A percentile compares a stretch with the other conserved stretches of the same genome.
phyloP scores from a whole-genome alignment of 441 rosid species.

The Erodium moschatum region DNA sequence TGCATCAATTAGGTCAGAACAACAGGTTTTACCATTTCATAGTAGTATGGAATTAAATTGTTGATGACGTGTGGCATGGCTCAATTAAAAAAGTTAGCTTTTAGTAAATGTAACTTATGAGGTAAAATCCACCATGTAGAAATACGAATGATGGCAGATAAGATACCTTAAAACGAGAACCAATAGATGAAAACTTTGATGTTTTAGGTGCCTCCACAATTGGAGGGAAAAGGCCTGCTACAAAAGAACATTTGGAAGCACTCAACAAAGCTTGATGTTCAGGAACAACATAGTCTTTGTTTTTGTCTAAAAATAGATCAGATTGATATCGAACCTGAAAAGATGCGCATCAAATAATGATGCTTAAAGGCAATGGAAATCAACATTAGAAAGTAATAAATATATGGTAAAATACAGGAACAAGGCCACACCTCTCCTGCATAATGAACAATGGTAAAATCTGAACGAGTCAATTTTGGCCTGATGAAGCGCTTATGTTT shows the following conservation, averaged over 20 bases:
- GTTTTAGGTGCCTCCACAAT: slow-evolving; percentile 80
- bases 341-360: slow-evolving; percentile 20
- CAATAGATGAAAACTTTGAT: slow-evolving; percentile 91
- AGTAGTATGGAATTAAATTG: neutral
- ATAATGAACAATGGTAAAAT: slow-evolving; percentile 82
- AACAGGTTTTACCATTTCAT: slow-evolving; percentile 24
- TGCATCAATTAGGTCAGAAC: slow-evolving; percentile 32
- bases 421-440: slow-evolving; percentile 77
- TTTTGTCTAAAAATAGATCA: slow-evolving; percentile 90
- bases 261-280: slow-evolving; percentile 87
- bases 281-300: slow-evolving; percentile 94
- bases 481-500: slow-evolving; percentile 78
- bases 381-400: slow-evolving; percentile 10
- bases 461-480: slow-evolving; percentile 89
- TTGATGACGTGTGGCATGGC: slow-evolving; percentile 17
- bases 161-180: slow-evolving; percentile 87
- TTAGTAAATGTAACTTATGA: slow-evolving; percentile 3
- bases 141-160: slow-evolving; percentile 18
- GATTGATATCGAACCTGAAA: slow-evolving; percentile 89
- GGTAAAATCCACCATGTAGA: slow-evolving; percentile 14
- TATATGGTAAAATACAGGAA: slow-evolving; percentile 18
- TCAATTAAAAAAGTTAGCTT: slow-evolving; percentile 10
- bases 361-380: slow-evolving; percentile 14
- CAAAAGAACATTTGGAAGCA: slow-evolving; percentile 75
- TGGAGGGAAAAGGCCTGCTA: slow-evolving; percentile 83